Evolutionary conservation across 352 stramenopile species (phyloP), one percentile per base, ranked within the genome.

Genomic region (Thalassiosira ordinaria): DNA sequence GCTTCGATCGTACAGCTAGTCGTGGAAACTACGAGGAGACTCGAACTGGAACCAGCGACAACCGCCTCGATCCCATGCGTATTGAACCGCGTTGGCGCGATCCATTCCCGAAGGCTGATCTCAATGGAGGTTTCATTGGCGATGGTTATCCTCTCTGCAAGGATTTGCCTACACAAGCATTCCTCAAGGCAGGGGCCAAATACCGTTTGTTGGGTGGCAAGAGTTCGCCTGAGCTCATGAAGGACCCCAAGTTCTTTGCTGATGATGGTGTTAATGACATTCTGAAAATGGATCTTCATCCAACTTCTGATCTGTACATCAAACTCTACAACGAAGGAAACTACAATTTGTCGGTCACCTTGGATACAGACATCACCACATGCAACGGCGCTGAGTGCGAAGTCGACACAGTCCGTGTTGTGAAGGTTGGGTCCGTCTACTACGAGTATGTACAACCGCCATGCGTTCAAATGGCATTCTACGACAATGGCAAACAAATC

Each of bases 401-500:
- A 13, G 56, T 91, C 16, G 80, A 92, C 33, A 90, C 82, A 11
- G 1, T 91, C 24, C 74, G 82, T 46, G 56, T 89, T 2, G 83
- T 92, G 6, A 85, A 88, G 68, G 69, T 92, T 44, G 77, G 64
- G 1, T 46, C 27, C 11, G 39, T 91, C 7, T 92, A 85, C 59
- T 94, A 91, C 56, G 88, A 92, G 73, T 94, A 85, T 68, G 72
- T 90, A 0, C 63, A 81, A 29, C 56, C 20, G 0, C 78, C 89
- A 16, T 93, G 89, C 65, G 84, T 91, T 20, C 59, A 90, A 33
- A 39, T 88, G 26, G 67, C 56, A 44, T 94, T 94, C 70, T 89
- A 84, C 52, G 46, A 87, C 8, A 77, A 86, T 60, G 76, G 74
- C 3, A 85, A 82, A 26, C 57, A 75, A 56, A 87, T 85, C 49